Evolutionary conservation across 306 rosid genomes (phyloP), one percentile per base, ranked within the genome.

Genomic region (Cercis canadensis): DNA sequence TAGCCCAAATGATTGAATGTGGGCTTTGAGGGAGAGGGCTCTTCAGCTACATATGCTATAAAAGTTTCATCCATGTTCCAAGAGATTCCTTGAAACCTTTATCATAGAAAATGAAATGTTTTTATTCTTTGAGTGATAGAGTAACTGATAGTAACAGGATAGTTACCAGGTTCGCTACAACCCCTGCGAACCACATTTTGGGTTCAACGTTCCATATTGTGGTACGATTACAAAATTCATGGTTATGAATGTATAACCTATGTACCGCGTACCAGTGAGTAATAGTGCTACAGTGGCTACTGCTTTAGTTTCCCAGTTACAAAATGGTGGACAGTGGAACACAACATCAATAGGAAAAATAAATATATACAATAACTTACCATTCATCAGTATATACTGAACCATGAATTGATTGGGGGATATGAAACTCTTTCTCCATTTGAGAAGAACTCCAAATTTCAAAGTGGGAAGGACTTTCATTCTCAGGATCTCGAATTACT

Each of bases 61-160:
- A 15, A 74, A 57, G 92, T 88, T 76, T 94, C 98, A 72, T 87
- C 86, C 17, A 72, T 78, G 71, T 78, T 90, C 97, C 98, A 90
- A 70, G 98, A 89, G 70, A 94, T 85, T 43, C 97, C 97, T 86
- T 90, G 88, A 86, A 94, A 90, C 98, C 98, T 93, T 76, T 50
- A 71, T 44, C 68, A 83, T 34, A 39, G 39, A 61, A 82, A 37
- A 82, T 3, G 36, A 52, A 40, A n/a, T n/a, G n/a, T n/a, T 50
- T 13, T 39, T 4, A 9, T 37, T 24, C n/a, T n/a, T n/a, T n/a
- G n/a, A n/a, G n/a, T n/a, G n/a, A 24, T 24, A 24, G 2, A 52
- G 51, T 39, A 39, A 68, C 69, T 51, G 15, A 8, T 45, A 53
- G 15, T 41, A 36, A 24, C 3, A 24, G 29, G 2, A 24, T 24